A percentile compares a stretch with the other conserved stretches of the same genome.
Evolutionary conservation across 1,284 basidiomycete genomes (phyloP).

Genomic region (Apiotrichum mycotoxinovorans): DNA sequence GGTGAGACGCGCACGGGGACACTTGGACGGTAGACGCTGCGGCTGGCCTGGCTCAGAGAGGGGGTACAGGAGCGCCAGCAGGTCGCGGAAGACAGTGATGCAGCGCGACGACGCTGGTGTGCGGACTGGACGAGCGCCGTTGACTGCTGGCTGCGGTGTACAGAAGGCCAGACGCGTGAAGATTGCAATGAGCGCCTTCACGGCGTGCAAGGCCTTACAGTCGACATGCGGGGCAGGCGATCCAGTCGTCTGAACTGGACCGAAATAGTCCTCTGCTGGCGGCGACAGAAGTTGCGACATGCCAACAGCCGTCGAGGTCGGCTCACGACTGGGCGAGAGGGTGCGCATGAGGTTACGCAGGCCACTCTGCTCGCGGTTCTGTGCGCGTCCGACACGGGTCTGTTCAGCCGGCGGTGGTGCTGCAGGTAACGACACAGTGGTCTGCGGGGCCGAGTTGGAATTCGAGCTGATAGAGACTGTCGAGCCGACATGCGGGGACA

Average conservation of each 20-base stretch:
- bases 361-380: constrained; percentile 15
- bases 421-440: not conserved
- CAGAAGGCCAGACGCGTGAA: constrained; percentile 53
- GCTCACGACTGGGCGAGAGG: constrained; percentile 26
- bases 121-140: constrained; percentile 33
- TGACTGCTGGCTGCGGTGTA: constrained; percentile 31
- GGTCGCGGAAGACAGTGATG: constrained; percentile 52
- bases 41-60: constrained; percentile 22
- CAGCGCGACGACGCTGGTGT: constrained; percentile 51
- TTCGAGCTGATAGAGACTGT: not conserved
- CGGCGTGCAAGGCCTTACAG: constrained; percentile 48
- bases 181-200: constrained; percentile 51
- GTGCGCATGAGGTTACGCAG: constrained; percentile 37
- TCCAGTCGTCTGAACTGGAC: not conserved
- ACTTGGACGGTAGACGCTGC: constrained; percentile 47
- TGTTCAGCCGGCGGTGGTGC: not conserved
- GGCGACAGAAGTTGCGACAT: constrained; percentile 5
- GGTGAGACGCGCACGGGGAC: constrained; percentile 64
- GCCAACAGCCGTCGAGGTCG: not conserved
- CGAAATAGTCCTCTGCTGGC: constrained; percentile 9
- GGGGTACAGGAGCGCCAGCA: constrained; percentile 50
- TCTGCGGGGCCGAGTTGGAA: not conserved
- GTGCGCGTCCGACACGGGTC: constrained; percentile 6
- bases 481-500: not conserved
- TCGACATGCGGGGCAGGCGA: constrained; percentile 23